Evolutionary conservation across 805 yeast species (phyloP), one percentile per base, ranked within the genome.

Genomic region (Clavispora fructus): DNA sequence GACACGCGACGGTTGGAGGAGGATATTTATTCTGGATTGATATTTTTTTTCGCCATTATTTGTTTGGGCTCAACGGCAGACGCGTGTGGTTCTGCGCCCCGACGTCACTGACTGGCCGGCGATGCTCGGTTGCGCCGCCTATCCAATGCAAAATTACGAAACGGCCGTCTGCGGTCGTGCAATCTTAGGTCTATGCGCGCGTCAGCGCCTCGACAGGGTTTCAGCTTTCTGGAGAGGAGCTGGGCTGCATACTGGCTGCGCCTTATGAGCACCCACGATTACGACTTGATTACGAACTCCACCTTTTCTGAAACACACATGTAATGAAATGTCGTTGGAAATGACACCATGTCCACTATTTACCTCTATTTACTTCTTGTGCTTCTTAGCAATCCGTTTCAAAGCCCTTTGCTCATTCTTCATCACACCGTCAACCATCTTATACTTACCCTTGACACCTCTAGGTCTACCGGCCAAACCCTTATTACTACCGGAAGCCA

Each of bases 351-450:
- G 13, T 13, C n/a, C 7, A 12, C 37, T 8, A n/a, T 16, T n/a
- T 10, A 19, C 35, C 17, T 40, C 28, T 48, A 13, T 30, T 30
- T 33, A 33, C 46, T 85, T 85, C 69, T 80, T 86, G 61, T 84
- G 76, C 73, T 87, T 89, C 78, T 91, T 94, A 25, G 89, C 86
- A 55, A 91, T 87, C 64, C 98, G 83, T 62, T 79, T 83, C 61
- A 92, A 74, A 12, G 98, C 97, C 56, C 99, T 77, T 76, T 86
- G 91, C 71, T 94, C 99, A 67, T 94, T 94, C 87, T 94, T 94
- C 85, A 89, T 75, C 17, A 84, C 87, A 75, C 98, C 98, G 69
- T 94, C 99, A 57, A 94, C 98, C 99, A 94, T 94, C 84, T 88
- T 94, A 74, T 94, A 94, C 65, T 88, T 90, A 70, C 99, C 99